These are phyloP conservation scores for Metarhizium robertsii DNA, from an alignment of 2,329 filamentous ascomycete species.

Conservation along the genomic window DNA sequence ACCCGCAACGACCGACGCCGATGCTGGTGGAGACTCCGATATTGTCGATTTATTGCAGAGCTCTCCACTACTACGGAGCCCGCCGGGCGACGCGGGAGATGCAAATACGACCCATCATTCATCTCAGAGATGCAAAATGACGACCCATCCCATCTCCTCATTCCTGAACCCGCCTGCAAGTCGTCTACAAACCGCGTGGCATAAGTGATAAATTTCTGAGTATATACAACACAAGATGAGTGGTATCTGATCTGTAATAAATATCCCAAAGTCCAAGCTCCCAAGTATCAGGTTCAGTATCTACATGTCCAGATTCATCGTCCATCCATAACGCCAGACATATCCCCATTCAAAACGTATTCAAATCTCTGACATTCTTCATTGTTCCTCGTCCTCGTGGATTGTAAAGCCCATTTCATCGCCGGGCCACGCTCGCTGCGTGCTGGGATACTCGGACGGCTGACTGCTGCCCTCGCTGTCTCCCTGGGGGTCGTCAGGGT, in stretches of 20 bases:
- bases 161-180: no score
- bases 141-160: no score
- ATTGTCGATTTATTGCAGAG: no score
- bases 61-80: no score
- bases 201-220: neutral
- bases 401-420: slow-evolving; percentile 25
- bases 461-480: slow-evolving; percentile 35
- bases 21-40: no score
- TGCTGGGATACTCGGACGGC: slow-evolving; percentile 48
- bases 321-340: neutral
- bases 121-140: no score
- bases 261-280: neutral
- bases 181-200: no score
- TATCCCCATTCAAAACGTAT: neutral
- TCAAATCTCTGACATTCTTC: neutral
- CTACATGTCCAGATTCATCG: neutral
- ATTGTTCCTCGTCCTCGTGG: slow-evolving; percentile 27
- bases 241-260: neutral
- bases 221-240: neutral
- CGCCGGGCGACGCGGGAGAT: no score
- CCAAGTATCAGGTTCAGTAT: neutral
- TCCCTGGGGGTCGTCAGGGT: slow-evolving; percentile 26
- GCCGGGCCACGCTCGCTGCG: slow-evolving; percentile 31
- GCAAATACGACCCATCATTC: no score
- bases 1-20: no score